Percentiles rank a stretch among this genome's conserved stretches.
Conservation (phyloP, 2,329 filamentous ascomycete species). For the Fusarium pilosicola region DNA sequence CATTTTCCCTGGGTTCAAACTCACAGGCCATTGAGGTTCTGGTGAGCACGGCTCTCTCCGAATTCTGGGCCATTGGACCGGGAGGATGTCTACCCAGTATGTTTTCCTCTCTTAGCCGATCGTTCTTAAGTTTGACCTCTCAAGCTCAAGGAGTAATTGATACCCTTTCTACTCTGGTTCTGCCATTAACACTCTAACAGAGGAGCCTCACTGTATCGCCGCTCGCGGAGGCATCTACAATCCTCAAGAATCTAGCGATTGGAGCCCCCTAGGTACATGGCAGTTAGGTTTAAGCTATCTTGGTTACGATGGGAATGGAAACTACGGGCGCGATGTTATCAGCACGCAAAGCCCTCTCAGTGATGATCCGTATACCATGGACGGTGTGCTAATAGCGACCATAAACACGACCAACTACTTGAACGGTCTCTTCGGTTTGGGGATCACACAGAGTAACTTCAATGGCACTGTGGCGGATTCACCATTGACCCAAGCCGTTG, state of each 20-base stretch:
- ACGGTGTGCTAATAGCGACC: constrained; percentile 59
- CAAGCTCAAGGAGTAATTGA: not conserved
- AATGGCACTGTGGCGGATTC: constrained; percentile 59
- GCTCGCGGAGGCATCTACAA: constrained; percentile 70
- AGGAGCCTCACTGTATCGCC: constrained; percentile 62
- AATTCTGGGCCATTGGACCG: constrained; percentile 74
- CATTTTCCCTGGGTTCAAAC: constrained; percentile 59
- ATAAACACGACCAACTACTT: constrained; percentile 67
- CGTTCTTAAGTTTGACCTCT: not conserved
- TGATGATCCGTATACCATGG: constrained; percentile 53
- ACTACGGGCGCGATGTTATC: constrained; percentile 69
- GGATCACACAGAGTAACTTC: constrained; percentile 65
- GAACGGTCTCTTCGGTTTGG: constrained; percentile 66
- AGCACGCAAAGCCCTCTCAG: constrained; percentile 53
- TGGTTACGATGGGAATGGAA: constrained; percentile 68
- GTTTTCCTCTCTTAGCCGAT: constrained; percentile 33
- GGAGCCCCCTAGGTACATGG: constrained; percentile 68
- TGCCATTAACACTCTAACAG: constrained; percentile 43
- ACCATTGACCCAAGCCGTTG: constrained; percentile 66
- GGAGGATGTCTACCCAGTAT: constrained; percentile 64
- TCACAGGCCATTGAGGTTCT: constrained; percentile 52
- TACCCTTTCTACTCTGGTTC: not conserved
- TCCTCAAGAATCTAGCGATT: constrained; percentile 63
- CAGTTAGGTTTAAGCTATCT: constrained; percentile 68
- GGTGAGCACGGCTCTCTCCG: constrained; percentile 74